A percentile compares a stretch with the other conserved stretches of the same genome.
phyloP scores from a whole-genome alignment of 2,329 filamentous ascomycete genomes.

The Colletotrichum ledebouriae region DNA sequence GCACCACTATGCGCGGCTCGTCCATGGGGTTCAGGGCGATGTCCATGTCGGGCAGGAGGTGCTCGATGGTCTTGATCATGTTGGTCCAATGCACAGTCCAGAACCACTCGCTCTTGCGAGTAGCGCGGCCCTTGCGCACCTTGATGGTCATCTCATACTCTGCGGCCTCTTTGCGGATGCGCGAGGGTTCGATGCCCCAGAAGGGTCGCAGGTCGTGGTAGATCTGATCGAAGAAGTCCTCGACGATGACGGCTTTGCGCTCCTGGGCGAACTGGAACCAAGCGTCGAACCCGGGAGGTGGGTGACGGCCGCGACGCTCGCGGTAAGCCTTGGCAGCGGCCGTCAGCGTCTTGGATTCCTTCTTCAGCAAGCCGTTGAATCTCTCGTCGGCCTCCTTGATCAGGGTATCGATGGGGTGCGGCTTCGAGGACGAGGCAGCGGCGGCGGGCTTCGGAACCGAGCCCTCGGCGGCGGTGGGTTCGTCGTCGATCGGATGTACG shows the following conservation, averaged over 20 bases:
- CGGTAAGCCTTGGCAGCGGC: conserved; percentile 62
- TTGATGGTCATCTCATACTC: conserved; percentile 74
- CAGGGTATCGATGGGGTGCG: conserved; percentile 61
- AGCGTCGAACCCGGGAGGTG: conserved; percentile 62
- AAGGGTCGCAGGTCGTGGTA: conserved; percentile 66
- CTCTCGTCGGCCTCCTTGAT: conserved; percentile 55
- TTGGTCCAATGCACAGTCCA: conserved; percentile 70
- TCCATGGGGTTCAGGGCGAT: conserved; percentile 77
- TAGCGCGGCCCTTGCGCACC: conserved; percentile 66
- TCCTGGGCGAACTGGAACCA: conserved; percentile 62
- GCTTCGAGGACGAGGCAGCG: conserved; percentile 13
- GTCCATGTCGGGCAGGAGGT: conserved; percentile 75
- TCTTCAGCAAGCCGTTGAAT: conserved; percentile 56
- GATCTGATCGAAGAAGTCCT: conserved; percentile 67
- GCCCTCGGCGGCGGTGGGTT: conserved; percentile 6
- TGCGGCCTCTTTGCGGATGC: conserved; percentile 65
- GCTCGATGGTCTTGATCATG: conserved; percentile 66
- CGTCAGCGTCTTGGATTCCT: conserved; percentile 57
- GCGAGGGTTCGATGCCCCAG: conserved; percentile 64
- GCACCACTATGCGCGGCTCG: conserved; percentile 73
- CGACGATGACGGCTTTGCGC: conserved; percentile 58
- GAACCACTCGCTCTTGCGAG: conserved; percentile 66
- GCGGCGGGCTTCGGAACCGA: conserved; percentile 39
- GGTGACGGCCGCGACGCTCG: conserved; percentile 61
- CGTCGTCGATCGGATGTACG: conserved; percentile 10